These are phyloP conservation scores for Candida pseudofarinosa DNA, from an alignment of 805 yeast species.

Conservation along the genomic window DNA sequence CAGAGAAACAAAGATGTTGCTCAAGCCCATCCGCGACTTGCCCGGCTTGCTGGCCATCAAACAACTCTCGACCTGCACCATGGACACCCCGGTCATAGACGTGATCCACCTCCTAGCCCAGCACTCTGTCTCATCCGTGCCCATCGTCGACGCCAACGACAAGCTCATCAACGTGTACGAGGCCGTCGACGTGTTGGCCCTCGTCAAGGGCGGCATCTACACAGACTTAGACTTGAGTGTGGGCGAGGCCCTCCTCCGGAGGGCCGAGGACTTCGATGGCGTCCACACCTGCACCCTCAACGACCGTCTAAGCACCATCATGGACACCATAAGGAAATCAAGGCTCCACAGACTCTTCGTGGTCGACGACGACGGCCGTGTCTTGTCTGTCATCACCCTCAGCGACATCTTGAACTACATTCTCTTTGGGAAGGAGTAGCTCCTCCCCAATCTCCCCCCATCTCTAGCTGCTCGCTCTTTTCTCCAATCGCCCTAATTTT, in stretches of 20 bases:
- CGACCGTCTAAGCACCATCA: constrained; percentile 81
- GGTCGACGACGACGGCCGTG: constrained; percentile 75
- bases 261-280: constrained; percentile 96
- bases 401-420: constrained; percentile 88
- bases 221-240: constrained; percentile 86
- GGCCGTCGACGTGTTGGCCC: constrained; percentile 88
- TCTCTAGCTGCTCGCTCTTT: too few relatives aligned
- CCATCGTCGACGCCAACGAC: constrained; percentile 77
- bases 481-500: too few relatives aligned
- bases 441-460: too few relatives aligned
- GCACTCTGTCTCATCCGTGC: constrained; percentile 85
- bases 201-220: constrained; percentile 91
- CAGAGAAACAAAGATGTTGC: constrained; percentile 82
- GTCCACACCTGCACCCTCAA: constrained; percentile 90
- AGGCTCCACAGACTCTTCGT: constrained; percentile 89
- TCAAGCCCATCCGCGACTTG: constrained; percentile 69
- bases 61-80: constrained; percentile 69
- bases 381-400: constrained; percentile 82
- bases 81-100: constrained; percentile 91
- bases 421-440: constrained; percentile 56
- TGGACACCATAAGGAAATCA: constrained; percentile 90
- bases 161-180: constrained; percentile 84
- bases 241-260: constrained; percentile 91
- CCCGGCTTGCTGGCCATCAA: constrained; percentile 54
- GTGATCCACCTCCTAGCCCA: constrained; percentile 79